phyloP scores from a whole-genome alignment of 495 filamentous ascomycete genomes.

The Aspergillus ostianus region DNA sequence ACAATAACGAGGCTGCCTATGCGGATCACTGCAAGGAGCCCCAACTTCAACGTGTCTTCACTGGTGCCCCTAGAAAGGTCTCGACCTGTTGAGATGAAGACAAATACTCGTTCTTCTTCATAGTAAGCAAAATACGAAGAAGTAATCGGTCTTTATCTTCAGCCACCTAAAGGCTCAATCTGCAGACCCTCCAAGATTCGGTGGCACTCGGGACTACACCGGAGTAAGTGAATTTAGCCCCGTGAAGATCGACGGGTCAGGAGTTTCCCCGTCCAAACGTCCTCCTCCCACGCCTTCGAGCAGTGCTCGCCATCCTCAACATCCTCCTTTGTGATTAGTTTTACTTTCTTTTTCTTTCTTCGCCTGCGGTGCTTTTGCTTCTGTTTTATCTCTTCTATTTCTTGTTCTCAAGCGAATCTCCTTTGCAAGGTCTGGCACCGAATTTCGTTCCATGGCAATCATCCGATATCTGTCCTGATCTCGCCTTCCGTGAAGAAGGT shows the following conservation, averaged over 20 bases:
- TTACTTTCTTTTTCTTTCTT: background rate
- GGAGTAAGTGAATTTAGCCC: background rate
- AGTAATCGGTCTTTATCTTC: no score
- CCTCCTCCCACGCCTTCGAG: background rate
- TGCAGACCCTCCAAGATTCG: background rate
- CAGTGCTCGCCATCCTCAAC: background rate
- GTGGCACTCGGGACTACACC: background rate
- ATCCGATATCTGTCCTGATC: slow-evolving; percentile 22
- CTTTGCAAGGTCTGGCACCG: background rate
- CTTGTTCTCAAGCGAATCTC: background rate
- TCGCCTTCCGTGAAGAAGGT: slow-evolving; percentile 12
- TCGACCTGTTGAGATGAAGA: no score
- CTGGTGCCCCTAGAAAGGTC: no score
- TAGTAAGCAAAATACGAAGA: no score
- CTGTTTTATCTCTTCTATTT: background rate
- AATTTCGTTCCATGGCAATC: slow-evolving; percentile 28
- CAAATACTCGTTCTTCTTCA: no score
- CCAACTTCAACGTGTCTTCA: no score
- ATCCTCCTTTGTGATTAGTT: background rate
- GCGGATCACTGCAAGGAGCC: no score
- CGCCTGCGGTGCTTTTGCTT: background rate
- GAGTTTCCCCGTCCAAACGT: background rate
- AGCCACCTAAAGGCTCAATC: background rate
- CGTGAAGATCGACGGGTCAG: background rate
- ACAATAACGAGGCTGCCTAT: no score